Conservation (phyloP, 495 filamentous ascomycete genomes). For the Cairneyella variabilis region DNA sequence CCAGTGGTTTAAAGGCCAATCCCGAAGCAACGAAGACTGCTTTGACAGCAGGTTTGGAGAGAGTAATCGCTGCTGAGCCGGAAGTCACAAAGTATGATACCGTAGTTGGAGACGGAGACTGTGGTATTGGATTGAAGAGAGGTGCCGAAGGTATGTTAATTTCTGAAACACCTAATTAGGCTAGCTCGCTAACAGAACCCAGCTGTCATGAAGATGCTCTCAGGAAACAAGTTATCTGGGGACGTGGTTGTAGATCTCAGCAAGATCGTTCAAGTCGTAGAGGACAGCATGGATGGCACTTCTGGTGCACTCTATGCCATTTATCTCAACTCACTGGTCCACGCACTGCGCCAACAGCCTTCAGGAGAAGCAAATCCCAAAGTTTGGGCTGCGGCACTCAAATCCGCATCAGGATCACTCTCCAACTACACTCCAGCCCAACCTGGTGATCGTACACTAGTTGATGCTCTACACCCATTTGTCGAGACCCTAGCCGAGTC, state of each 20-base stretch:
- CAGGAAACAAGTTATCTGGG: conserved; percentile 49
- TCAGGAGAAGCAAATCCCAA: conserved; percentile 39
- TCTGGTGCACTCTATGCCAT: conserved; percentile 94
- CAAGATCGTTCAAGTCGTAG: conserved; percentile 77
- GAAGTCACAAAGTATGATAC: conserved; percentile 88
- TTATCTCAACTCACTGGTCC: conserved; percentile 86
- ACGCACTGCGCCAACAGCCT: conserved; percentile 61
- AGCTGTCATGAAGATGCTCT: conserved; percentile 68
- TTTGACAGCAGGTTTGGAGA: conserved; percentile 63
- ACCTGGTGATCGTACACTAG: conserved; percentile 82
- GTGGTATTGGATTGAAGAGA: conserved; percentile 82
- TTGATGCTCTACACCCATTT: conserved; percentile 90
- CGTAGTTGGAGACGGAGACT: conserved; percentile 93
- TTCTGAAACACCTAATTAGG: conserved; percentile 8
- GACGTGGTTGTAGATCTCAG: conserved; percentile 72
- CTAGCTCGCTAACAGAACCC: not conserved
- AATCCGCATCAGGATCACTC: conserved; percentile 65
- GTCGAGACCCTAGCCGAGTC: conserved; percentile 62
- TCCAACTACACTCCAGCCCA: conserved; percentile 85
- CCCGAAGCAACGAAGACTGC: conserved; percentile 49
- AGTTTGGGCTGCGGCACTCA: conserved; percentile 73
- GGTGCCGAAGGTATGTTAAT: conserved; percentile 72
- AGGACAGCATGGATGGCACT: conserved; percentile 91
- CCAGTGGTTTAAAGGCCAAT: conserved; percentile 73
- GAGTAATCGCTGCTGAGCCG: conserved; percentile 72